Conservation (phyloP, 441 rosid species). For the Capsella rubella region DNA sequence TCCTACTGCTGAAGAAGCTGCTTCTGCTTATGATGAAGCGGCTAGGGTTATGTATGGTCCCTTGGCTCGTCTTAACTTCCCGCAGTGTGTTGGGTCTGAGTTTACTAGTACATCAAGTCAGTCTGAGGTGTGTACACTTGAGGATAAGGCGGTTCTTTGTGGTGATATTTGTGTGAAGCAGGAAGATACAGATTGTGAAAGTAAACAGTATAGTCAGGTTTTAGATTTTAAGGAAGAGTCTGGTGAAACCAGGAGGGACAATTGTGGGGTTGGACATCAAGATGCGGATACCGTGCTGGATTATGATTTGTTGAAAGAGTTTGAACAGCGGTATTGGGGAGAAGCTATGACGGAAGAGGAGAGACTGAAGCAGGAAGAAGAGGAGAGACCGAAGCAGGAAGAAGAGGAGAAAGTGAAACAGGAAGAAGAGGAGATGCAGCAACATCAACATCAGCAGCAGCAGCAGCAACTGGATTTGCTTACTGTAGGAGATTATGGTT, state of each 20-base stretch:
- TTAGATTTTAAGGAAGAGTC: constrained; percentile 23
- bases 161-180: constrained; percentile 24
- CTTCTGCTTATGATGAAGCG: constrained; percentile 79
- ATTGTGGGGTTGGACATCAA: neutral
- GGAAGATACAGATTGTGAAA: constrained; percentile 46
- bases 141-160: constrained; percentile 32
- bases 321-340: constrained; percentile 34
- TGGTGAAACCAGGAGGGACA: neutral
- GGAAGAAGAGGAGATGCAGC: constrained; percentile 22
- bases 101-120: constrained; percentile 46
- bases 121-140: constrained; percentile 57
- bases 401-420: constrained; percentile 23
- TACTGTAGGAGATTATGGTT: constrained; percentile 32
- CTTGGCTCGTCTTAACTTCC: constrained; percentile 66
- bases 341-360: constrained; percentile 21
- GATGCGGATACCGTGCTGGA: neutral
- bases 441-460: neutral
- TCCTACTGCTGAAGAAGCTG: constrained; percentile 75
- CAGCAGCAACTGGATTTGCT: constrained; percentile 7
- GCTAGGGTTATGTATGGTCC: constrained; percentile 76
- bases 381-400: constrained; percentile 9
- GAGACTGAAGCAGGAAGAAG: constrained; percentile 26
- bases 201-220: constrained; percentile 17
- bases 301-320: constrained; percentile 33
- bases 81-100: constrained; percentile 43